Conservation (phyloP, 1,284 basidiomycete species). For the Ustilago nuda region DNA sequence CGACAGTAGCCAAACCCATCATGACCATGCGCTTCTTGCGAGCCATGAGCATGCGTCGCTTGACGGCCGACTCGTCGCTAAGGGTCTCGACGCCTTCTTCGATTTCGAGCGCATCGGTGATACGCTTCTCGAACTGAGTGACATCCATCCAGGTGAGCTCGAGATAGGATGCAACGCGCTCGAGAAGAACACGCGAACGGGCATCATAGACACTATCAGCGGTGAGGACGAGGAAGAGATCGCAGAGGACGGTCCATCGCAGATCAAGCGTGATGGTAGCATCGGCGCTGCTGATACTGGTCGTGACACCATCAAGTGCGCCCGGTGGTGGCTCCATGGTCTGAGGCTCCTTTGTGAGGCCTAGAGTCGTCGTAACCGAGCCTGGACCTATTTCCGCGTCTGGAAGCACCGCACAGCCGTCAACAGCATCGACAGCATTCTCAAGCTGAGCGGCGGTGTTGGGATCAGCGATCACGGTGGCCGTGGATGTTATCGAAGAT, state of each 20-base stretch:
- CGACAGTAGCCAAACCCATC: conserved; percentile 68
- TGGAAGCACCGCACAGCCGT: conserved; percentile 9
- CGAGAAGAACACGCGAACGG: conserved; percentile 66
- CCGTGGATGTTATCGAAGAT: conserved; percentile 8
- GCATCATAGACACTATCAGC: conserved; percentile 68
- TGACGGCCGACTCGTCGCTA: conserved; percentile 53
- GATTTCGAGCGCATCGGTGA: conserved; percentile 68
- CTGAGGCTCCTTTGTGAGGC: conserved; percentile 58
- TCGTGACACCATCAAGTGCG: conserved; percentile 67
- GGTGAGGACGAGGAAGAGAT: conserved; percentile 68
- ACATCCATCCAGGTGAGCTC: conserved; percentile 68
- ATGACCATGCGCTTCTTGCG: conserved; percentile 63
- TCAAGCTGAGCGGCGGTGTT: conserved; percentile 63
- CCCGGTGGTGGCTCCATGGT: conserved; percentile 56
- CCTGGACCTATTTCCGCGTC: conserved; percentile 25
- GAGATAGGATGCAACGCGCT: conserved; percentile 62
- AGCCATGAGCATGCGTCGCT: conserved; percentile 53
- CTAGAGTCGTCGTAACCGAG: conserved; percentile 44
- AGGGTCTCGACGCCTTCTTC: conserved; percentile 65
- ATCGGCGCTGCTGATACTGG: conserved; percentile 60
- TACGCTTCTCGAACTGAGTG: conserved; percentile 68
- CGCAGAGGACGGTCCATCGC: conserved; percentile 68
- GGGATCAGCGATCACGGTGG: conserved; percentile 52
- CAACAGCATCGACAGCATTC: conserved; percentile 33
- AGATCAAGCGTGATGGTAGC: conserved; percentile 68